These are phyloP conservation scores for Barnettozyma sucrosica DNA, from an alignment of 805 yeast species.

Conservation along the genomic window DNA sequence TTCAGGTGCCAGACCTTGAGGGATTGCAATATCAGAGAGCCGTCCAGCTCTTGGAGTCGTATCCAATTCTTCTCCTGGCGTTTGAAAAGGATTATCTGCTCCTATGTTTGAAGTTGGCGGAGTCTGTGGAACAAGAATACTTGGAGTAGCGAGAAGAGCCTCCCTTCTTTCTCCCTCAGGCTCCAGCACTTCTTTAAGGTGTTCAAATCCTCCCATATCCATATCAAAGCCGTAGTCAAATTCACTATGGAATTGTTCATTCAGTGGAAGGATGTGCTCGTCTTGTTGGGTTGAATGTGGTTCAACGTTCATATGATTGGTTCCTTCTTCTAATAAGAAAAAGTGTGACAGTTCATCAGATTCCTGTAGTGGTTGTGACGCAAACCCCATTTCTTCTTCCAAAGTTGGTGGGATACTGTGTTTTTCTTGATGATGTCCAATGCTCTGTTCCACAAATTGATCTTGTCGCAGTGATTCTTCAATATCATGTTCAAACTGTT, in stretches of 20 bases:
- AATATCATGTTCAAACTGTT: not conserved
- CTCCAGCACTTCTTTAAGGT: not conserved
- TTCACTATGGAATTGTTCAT: not conserved
- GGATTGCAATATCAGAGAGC: constrained; percentile 23
- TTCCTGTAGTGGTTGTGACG: not conserved
- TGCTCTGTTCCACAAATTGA: not conserved
- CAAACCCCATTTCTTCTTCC: not conserved
- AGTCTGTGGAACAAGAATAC: not conserved
- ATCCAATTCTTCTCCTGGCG: not conserved
- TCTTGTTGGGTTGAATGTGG: not conserved
- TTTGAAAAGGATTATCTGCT: not conserved
- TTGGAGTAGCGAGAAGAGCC: not conserved
- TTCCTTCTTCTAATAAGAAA: not conserved
- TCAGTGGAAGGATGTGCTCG: not conserved
- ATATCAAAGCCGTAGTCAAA: not conserved
- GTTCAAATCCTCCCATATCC: not conserved
- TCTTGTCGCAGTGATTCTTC: not conserved
- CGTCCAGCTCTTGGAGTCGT: not conserved
- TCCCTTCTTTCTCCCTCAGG: not conserved
- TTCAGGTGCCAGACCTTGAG: constrained; percentile 23
- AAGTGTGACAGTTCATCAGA: not conserved
- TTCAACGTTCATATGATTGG: not conserved
- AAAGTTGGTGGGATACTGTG: not conserved
- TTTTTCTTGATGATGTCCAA: too few species aligned
- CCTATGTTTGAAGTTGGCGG: not conserved